Percentiles rank a stretch among this genome's conserved stretches.
Evolutionary conservation across 768 basidiomycete genomes (phyloP).

Genomic region (Omphalotus guepiniiformis): DNA sequence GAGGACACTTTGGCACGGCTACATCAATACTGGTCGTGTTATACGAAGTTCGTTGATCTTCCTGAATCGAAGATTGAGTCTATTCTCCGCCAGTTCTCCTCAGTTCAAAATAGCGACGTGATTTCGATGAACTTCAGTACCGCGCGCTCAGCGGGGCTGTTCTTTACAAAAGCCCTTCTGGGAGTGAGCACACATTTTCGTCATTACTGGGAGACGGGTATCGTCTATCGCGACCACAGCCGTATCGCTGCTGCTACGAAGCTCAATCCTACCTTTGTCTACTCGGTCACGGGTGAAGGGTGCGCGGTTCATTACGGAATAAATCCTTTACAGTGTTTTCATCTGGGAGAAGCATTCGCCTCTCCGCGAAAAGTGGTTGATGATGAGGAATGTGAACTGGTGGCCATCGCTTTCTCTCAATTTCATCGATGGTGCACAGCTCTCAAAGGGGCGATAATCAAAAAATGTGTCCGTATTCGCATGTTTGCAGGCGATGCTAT

Average conservation of each 20-base stretch:
- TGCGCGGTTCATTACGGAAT: slow-evolving; percentile 30
- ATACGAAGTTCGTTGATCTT: too few relatives aligned
- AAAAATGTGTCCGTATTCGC: slow-evolving; percentile 10
- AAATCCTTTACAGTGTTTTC: slow-evolving; percentile 27
- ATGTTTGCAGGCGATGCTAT: slow-evolving; percentile 23
- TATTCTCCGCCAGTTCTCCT: not conserved
- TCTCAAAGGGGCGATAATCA: slow-evolving; percentile 14
- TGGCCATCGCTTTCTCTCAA: slow-evolving; percentile 25
- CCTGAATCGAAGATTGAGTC: slow-evolving; percentile 1
- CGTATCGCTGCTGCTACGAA: slow-evolving; percentile 18
- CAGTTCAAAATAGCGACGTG: too few relatives aligned
- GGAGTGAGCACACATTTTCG: slow-evolving; percentile 10
- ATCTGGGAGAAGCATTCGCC: too few relatives aligned
- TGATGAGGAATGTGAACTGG: too few relatives aligned
- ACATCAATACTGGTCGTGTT: too few relatives aligned
- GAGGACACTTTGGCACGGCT: slow-evolving; percentile 24
- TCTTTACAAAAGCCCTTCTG: not conserved
- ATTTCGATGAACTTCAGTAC: too few relatives aligned
- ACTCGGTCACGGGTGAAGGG: slow-evolving; percentile 26
- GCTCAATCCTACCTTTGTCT: slow-evolving; percentile 32
- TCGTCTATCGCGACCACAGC: slow-evolving; percentile 17
- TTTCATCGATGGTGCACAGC: slow-evolving; percentile 28
- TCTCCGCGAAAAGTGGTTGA: too few relatives aligned
- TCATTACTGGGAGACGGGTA: slow-evolving; percentile 30
- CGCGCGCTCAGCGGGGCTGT: slow-evolving; percentile 7